phyloP scores from a whole-genome alignment of 1,139 yeast species.

The Blastobotrys petasosporus region DNA sequence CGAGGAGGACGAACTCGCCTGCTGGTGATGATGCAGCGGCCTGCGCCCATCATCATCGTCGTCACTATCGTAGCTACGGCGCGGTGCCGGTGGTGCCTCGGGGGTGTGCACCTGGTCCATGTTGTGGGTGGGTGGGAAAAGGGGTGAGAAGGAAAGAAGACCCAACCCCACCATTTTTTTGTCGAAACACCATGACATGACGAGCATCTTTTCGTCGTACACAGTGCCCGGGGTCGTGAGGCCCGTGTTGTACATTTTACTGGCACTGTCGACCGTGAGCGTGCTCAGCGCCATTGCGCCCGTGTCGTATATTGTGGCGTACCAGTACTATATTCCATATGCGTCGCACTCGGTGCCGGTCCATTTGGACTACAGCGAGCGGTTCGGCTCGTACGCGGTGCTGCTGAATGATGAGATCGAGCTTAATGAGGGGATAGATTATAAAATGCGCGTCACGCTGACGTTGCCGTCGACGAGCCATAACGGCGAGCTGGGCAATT shows the following conservation, averaged over 20 bases:
- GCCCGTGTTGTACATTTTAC: conserved; percentile 16
- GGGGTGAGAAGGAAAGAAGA: too few relatives aligned
- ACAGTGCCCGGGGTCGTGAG: conserved; percentile 3
- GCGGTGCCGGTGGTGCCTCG: too few relatives aligned
- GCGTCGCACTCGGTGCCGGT: conserved; percentile 17
- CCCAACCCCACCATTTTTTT: too few relatives aligned
- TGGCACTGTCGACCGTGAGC: conserved; percentile 14
- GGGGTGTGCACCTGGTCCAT: too few relatives aligned
- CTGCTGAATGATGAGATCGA: background rate
- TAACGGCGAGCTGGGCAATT: conserved; percentile 33
- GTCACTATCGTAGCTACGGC: too few relatives aligned
- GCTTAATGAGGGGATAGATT: conserved; percentile 18
- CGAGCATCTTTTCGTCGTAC: too few relatives aligned
- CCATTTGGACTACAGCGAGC: conserved; percentile 20
- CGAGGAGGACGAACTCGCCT: too few relatives aligned
- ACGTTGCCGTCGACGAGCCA: conserved; percentile 29
- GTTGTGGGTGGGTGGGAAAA: too few relatives aligned
- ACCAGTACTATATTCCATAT: conserved; percentile 24
- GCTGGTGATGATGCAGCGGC: too few relatives aligned
- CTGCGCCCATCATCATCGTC: too few relatives aligned
- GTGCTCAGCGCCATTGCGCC: conserved; percentile 20
- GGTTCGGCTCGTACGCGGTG: conserved; percentile 6
- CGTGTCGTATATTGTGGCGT: conserved; percentile 20
- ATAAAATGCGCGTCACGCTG: conserved; percentile 27
- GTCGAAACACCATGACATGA: too few relatives aligned